Evolutionary conservation across 306 rosid species (phyloP).

Genomic region (Senna siamea): DNA sequence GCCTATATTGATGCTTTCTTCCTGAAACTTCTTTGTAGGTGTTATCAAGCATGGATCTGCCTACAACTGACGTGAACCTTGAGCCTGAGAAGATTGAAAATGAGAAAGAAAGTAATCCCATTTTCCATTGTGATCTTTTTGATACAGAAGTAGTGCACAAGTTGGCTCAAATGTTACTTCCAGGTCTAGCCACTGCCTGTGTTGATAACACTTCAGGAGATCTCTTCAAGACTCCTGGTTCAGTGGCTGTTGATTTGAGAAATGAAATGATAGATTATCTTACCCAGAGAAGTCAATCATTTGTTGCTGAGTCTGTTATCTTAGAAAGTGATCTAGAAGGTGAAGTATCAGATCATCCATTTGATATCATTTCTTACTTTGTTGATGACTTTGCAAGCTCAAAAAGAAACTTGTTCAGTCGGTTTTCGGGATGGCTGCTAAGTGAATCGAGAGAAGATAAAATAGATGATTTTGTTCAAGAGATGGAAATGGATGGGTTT

Average conservation of each 20-base stretch:
- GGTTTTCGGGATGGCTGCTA: constrained; percentile 71
- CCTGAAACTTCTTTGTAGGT: constrained; percentile 47
- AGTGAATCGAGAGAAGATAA: constrained; percentile 83
- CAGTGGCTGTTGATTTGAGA: constrained; percentile 68
- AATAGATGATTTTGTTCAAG: constrained; percentile 78
- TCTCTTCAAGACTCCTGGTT: constrained; percentile 64
- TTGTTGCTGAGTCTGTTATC: constrained; percentile 66
- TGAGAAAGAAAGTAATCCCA: constrained; percentile 50
- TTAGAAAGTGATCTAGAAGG: constrained; percentile 55
- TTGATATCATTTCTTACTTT: constrained; percentile 67
- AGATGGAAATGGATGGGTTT: constrained; percentile 69
- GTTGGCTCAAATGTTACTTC: constrained; percentile 76
- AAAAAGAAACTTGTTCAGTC: constrained; percentile 67
- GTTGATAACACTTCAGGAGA: constrained; percentile 70
- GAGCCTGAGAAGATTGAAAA: constrained; percentile 65
- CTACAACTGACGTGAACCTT: constrained; percentile 50
- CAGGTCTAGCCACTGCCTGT: constrained; percentile 77
- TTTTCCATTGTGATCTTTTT: constrained; percentile 61
- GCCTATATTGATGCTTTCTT: constrained; percentile 9
- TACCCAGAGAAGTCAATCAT: constrained; percentile 66
- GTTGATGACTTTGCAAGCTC: constrained; percentile 69
- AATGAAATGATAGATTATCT: constrained; percentile 74
- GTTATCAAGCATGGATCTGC: constrained; percentile 51
- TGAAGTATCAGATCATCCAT: constrained; percentile 63
- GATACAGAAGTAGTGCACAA: constrained; percentile 69